Evolutionary conservation across 148 eudicot genomes (phyloP), one percentile per base, ranked within the genome.

Genomic region (Nyssa sinensis): DNA sequence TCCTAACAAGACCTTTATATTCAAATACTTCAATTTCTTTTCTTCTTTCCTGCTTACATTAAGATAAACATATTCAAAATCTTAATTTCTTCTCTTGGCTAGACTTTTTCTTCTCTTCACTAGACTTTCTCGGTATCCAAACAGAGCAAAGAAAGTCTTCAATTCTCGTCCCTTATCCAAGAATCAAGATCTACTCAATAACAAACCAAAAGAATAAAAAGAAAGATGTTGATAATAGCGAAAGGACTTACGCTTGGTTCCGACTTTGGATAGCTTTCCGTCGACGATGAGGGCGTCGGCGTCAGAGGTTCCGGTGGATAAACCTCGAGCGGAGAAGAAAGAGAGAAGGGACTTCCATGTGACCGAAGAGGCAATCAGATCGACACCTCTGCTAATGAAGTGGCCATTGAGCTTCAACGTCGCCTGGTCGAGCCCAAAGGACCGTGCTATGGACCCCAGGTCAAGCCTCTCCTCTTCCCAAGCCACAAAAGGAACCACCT

Each of bases 321-420:
- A 66, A 17, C 90, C 91, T 25, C 92, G 88, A 1, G 89, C 81
- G 44, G 86, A 83, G 75, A 94, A 94, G 83, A 86, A 94, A 21
- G 90, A 84, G 41, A 94, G 34, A 10, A 94, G 84, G 0, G 95
- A 85, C 71, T 75, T 87, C 98, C 98, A 94, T 14, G 98, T 91
- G 13, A 94, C 90, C 14, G 93, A 91, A 1, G 86, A 85, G 14
- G 98, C 97, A 2, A 93, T 57, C 5, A 86, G 78, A 77, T 93
- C 98, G 10, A 83, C 73, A 7, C 95, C 97, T 83, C 94, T 87
- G 65, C 87, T 78, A 0, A 94, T 80, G 60, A 91, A 91, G 86
- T 94, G 86, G 14, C 97, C 98, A 62, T 94, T 94, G 61, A 94
- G 76, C 91, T 83, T 94, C 69, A 94, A 39, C 0, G 85, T 80